Base-by-base conservation (phyloP, 176 grass and related monocot genomes). In the Eragrostis nindensis region DNA sequence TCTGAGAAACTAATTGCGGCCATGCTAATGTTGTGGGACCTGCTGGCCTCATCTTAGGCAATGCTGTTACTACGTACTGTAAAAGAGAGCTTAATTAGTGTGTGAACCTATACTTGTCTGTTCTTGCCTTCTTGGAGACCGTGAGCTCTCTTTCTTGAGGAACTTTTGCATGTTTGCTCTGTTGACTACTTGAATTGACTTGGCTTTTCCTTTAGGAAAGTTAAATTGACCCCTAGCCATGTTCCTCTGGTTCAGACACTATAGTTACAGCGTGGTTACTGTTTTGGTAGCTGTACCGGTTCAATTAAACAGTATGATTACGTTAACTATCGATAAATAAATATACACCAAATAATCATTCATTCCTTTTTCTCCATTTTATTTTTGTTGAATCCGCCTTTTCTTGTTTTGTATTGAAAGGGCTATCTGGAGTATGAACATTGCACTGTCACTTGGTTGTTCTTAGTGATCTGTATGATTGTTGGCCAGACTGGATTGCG, bases 51-150 rank as follows among this genome's bases (percentile, higher is more conserved):
- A 24, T 62, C 57, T 32, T 84, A 64, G 76, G 69, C 36, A 18
- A 80, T 68, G 54, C 66, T 81, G 72, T 71, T 81, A 66, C 77
- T 7, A 50, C 60, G n/a, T 47, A 74, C 72, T 77, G 26, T 48
- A 74, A 80, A 46, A 84, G 67, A 72, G 64, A 55, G 71, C 47
- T 80, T 80, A 70, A 56, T n/a, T n/a, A n/a, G n/a, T 76, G 54
- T 57, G 55, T 76, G 53, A 75, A 48, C 46, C 82, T 77, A 66
- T 41, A 81, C 83, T 89, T 85, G 57, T 82, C 77, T 71, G 72
- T 85, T 77, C 66, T 82, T 80, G 76, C 44, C 71, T 81, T 84
- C 87, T 89, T 40, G 78, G 83, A 89, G 71, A 85, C 59, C 50
- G 82, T 66, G 87, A 72, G 62, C 18, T 55, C 49, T 77, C 83